phyloP scores from a whole-genome alignment of 2,329 filamentous ascomycete species.

The Ophiostoma pallidulum region DNA sequence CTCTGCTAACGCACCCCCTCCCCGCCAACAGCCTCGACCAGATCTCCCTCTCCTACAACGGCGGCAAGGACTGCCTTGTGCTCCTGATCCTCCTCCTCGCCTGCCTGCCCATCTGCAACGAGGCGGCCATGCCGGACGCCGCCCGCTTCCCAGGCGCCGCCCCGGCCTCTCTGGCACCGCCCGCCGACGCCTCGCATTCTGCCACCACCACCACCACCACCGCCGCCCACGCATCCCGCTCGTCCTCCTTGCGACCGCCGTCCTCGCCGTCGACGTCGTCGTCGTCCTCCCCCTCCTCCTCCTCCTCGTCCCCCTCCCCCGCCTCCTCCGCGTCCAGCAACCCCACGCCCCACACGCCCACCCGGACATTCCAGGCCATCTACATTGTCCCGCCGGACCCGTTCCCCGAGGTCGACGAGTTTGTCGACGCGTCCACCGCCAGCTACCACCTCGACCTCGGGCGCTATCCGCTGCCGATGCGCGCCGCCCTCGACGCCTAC shows the following conservation, averaged over 20 bases:
- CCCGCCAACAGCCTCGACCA: slow-evolving; percentile 54
- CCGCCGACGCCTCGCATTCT: too few species aligned
- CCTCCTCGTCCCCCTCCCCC: slow-evolving; percentile 77
- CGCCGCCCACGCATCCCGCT: too few species aligned
- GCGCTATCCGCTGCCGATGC: slow-evolving; percentile 71
- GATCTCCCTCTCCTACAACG: slow-evolving; percentile 89
- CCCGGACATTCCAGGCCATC: slow-evolving; percentile 56
- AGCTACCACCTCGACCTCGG: slow-evolving; percentile 67
- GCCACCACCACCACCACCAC: too few species aligned
- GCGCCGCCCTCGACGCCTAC: slow-evolving; percentile 69
- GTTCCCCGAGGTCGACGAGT: slow-evolving; percentile 77
- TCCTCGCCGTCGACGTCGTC: too few species aligned
- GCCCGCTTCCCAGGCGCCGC: slow-evolving; percentile 12
- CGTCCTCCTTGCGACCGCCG: too few species aligned
- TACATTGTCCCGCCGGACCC: slow-evolving; percentile 82
- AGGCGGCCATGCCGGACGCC: slow-evolving; percentile 16
- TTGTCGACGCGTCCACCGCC: slow-evolving; percentile 58
- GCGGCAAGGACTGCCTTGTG: slow-evolving; percentile 95
- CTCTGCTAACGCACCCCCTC: neutral
- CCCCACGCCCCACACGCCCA: slow-evolving; percentile 13
- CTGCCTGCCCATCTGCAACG: slow-evolving; percentile 32
- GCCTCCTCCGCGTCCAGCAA: slow-evolving; percentile 63
- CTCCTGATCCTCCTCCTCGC: slow-evolving; percentile 80
- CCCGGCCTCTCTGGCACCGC: too few species aligned
- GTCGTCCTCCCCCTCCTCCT: too few species aligned